Evolutionary conservation across 352 stramenopile genomes (phyloP).

Genomic region (Phytophthora pinifolia): DNA sequence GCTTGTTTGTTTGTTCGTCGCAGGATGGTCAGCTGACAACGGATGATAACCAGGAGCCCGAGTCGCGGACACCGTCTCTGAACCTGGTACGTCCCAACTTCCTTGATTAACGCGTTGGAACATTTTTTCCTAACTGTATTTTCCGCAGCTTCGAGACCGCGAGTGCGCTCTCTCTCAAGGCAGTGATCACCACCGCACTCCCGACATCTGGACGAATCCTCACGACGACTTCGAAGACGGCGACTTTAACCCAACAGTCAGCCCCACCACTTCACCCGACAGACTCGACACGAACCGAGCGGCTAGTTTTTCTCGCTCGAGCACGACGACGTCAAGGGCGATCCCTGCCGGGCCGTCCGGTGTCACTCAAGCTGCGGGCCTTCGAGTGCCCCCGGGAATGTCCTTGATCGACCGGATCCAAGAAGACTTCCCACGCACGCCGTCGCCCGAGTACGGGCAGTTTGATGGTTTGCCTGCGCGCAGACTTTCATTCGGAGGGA

Average conservation of each 20-base stretch:
- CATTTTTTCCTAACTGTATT: slow-evolving; percentile 9
- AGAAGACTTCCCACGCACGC: slow-evolving; percentile 77
- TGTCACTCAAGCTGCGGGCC: slow-evolving; percentile 19
- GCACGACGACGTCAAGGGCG: slow-evolving; percentile 11
- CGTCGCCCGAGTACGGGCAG: slow-evolving; percentile 59
- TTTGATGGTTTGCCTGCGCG: slow-evolving; percentile 18
- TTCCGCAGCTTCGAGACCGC: slow-evolving; percentile 14
- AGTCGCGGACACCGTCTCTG: slow-evolving; percentile 18
- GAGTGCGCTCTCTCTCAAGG: slow-evolving; percentile 12
- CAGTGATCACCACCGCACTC: slow-evolving; percentile 4
- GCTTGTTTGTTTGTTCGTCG: slow-evolving; percentile 6
- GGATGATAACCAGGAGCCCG: slow-evolving; percentile 32
- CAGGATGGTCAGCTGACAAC: slow-evolving; percentile 22
- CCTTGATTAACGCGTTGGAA: neutral
- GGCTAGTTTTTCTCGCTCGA: slow-evolving; percentile 19
- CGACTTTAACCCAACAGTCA: slow-evolving; percentile 23
- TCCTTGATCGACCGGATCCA: slow-evolving; percentile 77
- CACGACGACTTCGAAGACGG: slow-evolving; percentile 28
- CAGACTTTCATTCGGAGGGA: slow-evolving; percentile 23
- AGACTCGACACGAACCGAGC: slow-evolving; percentile 26
- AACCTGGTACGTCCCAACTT: slow-evolving; percentile 26
- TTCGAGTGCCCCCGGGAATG: slow-evolving; percentile 38
- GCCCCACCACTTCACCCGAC: slow-evolving; percentile 33
- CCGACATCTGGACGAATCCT: slow-evolving; percentile 41
- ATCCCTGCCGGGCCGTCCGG: slow-evolving; percentile 15